Base-by-base conservation (phyloP, 1,139 yeast genomes). In the Candida tunisiensis region DNA sequence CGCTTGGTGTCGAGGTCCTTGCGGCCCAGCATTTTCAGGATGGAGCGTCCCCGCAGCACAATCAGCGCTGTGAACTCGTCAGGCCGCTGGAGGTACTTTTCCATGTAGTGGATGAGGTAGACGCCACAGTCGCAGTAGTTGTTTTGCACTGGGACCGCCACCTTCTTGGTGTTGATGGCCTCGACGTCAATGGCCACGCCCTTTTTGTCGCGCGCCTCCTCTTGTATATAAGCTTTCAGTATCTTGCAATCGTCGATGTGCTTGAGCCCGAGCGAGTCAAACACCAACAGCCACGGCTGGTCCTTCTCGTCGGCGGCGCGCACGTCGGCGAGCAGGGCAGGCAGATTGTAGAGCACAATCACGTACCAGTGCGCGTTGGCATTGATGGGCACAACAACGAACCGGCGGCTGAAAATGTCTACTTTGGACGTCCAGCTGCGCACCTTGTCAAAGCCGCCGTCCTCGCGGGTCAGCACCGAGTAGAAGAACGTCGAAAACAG, bases 41-140 rank as follows among this genome's bases (percentile, higher is more conserved):
- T n/a, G n/a, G n/a, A n/a, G n/a, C n/a, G n/a, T n/a, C n/a, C n/a
- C n/a, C n/a, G n/a, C n/a, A n/a, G n/a, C n/a, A n/a, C n/a, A n/a
- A 20, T 20, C 14, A 20, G 4, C 7, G 5, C 4, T 13, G 4
- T 12, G 9, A 79, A 69, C 23, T 45, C 55, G 1, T 45, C 45
- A 0, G 74, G 69, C 26, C 63, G 51, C 20, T 57, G 52, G 27
- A 80, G 55, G 56, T 85, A 77, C 39, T 65, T 67, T 34, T 67
- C 63, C 14, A 79, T 66, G 42, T 80, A 88, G 41, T 75, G 75
- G 15, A 91, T 74, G 4, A 88, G 78, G 53, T 80, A 95, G 14
- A 91, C 70, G 1, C 99, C 99, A 54, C 99, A 91, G 47, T 91
- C 98, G 44, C 85, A 80, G 51, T 74, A 73, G 46, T 91, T 91